A percentile compares a stretch with the other conserved stretches of the same genome.
Conservation (phyloP, 2,329 filamentous ascomycete species). For the Aspergillus intermedius region DNA sequence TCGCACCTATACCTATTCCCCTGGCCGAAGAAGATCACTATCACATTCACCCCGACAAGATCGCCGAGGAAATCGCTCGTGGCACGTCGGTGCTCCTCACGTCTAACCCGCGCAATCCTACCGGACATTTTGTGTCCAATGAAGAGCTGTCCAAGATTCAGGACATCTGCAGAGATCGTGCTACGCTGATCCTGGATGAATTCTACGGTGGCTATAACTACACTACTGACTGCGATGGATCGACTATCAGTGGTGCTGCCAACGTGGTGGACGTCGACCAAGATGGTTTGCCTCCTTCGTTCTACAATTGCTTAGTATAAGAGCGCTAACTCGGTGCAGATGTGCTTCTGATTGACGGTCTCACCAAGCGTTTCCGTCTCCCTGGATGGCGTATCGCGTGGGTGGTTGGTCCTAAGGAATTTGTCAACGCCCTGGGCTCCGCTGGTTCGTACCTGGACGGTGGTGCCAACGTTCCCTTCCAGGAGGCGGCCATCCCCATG, state of each 20-base stretch:
- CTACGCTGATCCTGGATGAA: slow-evolving; percentile 90
- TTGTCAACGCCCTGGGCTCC: slow-evolving; percentile 85
- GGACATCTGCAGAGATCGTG: slow-evolving; percentile 82
- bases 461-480: slow-evolving; percentile 90
- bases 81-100: slow-evolving; percentile 85
- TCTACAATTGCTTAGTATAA: background rate
- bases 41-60: slow-evolving; percentile 88
- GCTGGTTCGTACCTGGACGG: slow-evolving; percentile 93
- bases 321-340: slow-evolving; percentile 40
- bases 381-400: slow-evolving; percentile 96
- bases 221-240: slow-evolving; percentile 82
- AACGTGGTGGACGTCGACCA: slow-evolving; percentile 86
- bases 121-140: slow-evolving; percentile 77
- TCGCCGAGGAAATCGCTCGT: slow-evolving; percentile 81
- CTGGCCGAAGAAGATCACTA: slow-evolving; percentile 80
- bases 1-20: slow-evolving; percentile 79
- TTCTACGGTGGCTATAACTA: slow-evolving; percentile 98
- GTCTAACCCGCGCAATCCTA: slow-evolving; percentile 92
- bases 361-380: slow-evolving; percentile 94
- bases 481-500: slow-evolving; percentile 88
- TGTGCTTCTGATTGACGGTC: slow-evolving; percentile 87
- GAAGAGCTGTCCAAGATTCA: slow-evolving; percentile 85
- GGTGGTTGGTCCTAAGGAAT: slow-evolving; percentile 94
- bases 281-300: slow-evolving; percentile 44
- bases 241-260: slow-evolving; percentile 78